Evolutionary conservation across 306 rosid species (phyloP).

Genomic region (Ammopiptanthus mongolicus): DNA sequence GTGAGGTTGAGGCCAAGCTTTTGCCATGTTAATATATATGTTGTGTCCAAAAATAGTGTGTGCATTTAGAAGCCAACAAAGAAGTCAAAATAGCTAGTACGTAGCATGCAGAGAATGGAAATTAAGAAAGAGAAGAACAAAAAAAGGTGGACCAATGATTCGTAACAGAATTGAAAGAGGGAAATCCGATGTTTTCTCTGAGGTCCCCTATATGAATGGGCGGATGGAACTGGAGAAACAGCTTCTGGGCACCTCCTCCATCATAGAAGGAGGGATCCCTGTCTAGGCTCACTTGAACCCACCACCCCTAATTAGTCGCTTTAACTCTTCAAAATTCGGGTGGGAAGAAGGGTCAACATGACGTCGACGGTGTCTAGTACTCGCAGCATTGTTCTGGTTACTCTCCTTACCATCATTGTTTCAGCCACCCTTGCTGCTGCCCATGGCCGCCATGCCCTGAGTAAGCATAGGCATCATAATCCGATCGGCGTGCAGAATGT

Average conservation of each 20-base stretch:
- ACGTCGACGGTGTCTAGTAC: neutral
- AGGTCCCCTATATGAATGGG: neutral
- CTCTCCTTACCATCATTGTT: conserved; percentile 20
- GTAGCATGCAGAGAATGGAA: no score
- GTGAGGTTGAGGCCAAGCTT: neutral
- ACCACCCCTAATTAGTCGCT: neutral
- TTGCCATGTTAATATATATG: neutral
- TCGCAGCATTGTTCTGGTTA: neutral
- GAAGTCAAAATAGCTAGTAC: no score
- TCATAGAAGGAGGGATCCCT: conserved; percentile 20
- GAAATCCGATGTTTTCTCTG: conserved; percentile 12
- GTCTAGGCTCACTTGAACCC: neutral
- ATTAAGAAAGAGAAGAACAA: neutral
- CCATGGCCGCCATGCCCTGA: neutral
- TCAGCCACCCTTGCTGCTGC: conserved; percentile 8
- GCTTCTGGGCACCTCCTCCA: conserved; percentile 26
- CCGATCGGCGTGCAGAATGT: conserved; percentile 11
- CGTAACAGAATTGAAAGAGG: neutral
- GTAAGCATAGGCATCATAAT: neutral
- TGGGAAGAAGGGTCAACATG: neutral
- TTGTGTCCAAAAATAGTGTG: neutral
- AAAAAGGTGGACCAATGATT: neutral
- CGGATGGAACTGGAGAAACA: neutral
- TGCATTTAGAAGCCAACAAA: neutral
- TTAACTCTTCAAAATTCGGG: neutral